Percentiles rank a stretch among this genome's conserved stretches.
Conservation (phyloP, 371 early-diverging fungal species). For the Rhizomucor miehei region DNA sequence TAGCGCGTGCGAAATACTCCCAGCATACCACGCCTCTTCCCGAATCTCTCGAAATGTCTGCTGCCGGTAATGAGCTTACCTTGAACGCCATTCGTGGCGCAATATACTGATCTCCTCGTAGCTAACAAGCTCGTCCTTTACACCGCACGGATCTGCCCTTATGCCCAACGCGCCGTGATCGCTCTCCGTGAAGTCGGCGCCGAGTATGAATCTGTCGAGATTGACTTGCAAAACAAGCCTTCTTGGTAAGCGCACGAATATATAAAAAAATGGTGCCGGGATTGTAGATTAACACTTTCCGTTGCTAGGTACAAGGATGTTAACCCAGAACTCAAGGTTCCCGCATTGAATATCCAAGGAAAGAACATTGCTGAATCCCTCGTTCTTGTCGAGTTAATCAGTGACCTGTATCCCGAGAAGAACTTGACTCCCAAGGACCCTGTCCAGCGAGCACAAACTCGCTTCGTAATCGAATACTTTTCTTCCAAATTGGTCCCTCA, state of each 20-base stretch:
- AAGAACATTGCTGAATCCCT: conserved; percentile 48
- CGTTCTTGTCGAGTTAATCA: conserved; percentile 48
- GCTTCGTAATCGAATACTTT: conserved; percentile 58
- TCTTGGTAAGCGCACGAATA: conserved; percentile 33
- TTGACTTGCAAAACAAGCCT: conserved; percentile 66
- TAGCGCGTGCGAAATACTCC: too few relatives aligned
- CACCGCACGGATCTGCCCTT: conserved; percentile 56
- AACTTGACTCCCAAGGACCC: conserved; percentile 45
- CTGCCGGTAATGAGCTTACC: too few relatives aligned
- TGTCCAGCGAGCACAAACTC: conserved; percentile 42
- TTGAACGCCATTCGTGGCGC: too few relatives aligned
- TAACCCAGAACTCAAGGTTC: conserved; percentile 53
- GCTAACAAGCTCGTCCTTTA: conserved; percentile 44
- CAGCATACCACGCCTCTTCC: too few relatives aligned
- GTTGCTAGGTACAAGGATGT: conserved; percentile 39
- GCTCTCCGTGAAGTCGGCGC: conserved; percentile 52
- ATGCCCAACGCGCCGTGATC: conserved; percentile 59
- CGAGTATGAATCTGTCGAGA: conserved; percentile 45
- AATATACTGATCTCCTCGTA: background rate
- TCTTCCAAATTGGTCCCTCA: conserved; percentile 27
- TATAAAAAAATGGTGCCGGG: background rate
- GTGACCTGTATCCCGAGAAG: conserved; percentile 45
- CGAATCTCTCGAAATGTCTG: too few relatives aligned
- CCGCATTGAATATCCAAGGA: conserved; percentile 37
- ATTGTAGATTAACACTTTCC: background rate